Percentiles rank a stretch among this genome's conserved stretches.
Evolutionary conservation across 192 early-diverging fungal genomes (phyloP).

Genomic region (Umbelopsis sp.): DNA sequence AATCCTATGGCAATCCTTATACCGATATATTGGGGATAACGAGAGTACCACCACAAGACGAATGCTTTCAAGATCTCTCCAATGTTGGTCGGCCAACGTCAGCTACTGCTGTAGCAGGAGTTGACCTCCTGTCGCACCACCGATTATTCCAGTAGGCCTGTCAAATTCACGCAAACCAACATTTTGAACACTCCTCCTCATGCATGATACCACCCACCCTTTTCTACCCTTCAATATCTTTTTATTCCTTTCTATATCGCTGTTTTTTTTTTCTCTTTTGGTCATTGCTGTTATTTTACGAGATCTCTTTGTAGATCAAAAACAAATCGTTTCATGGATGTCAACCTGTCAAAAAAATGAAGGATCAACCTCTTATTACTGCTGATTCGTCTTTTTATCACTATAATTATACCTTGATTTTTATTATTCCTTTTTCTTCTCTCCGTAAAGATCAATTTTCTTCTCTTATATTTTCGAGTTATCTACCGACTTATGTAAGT

Average conservation of each 20-base stretch:
- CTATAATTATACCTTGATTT: not conserved
- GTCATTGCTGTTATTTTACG: not conserved
- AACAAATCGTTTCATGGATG: not conserved
- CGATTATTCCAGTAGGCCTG: constrained; percentile 8
- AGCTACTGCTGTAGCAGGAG: constrained; percentile 9
- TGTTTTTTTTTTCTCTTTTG: not conserved
- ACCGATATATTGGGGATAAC: constrained; percentile 11
- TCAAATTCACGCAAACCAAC: too few species aligned
- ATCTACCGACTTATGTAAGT: not conserved
- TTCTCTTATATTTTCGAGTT: not conserved
- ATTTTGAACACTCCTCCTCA: not conserved
- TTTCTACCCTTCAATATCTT: not conserved
- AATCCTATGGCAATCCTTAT: constrained; percentile 2
- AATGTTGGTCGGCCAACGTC: constrained; percentile 1
- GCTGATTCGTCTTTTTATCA: not conserved
- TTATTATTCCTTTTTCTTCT: not conserved
- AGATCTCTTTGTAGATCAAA: not conserved
- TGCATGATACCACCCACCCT: not conserved
- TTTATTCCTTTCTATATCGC: not conserved
- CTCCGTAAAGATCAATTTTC: too few species aligned
- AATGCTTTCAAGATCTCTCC: constrained; percentile 11
- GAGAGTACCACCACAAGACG: constrained; percentile 2
- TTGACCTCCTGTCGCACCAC: constrained; percentile 13
- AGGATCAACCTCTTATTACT: not conserved
- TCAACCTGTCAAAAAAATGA: not conserved